Percentiles rank a stretch among this genome's conserved stretches.
These are phyloP conservation scores for Yamadazyma sp. DNA, from an alignment of 805 yeast genomes.

Conservation along the genomic window DNA sequence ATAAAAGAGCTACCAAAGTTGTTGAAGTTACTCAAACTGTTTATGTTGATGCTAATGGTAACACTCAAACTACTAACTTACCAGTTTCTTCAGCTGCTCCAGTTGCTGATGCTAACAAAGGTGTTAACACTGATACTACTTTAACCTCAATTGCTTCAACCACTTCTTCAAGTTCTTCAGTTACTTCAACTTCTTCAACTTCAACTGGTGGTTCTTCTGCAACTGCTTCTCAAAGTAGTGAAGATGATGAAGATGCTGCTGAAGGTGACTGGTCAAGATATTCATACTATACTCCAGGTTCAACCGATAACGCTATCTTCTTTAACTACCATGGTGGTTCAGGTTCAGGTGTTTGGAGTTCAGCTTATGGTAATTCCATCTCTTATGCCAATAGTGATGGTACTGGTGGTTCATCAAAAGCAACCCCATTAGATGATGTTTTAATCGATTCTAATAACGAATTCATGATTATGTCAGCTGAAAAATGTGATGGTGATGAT, in stretches of 20 bases:
- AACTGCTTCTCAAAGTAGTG: constrained; percentile 34
- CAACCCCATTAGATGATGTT: constrained; percentile 67
- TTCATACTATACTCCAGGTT: constrained; percentile 73
- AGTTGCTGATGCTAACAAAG: constrained; percentile 11
- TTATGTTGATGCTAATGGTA: constrained; percentile 59
- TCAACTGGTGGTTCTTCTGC: constrained; percentile 20
- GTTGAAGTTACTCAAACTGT: constrained; percentile 80
- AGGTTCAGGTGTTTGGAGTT: constrained; percentile 86
- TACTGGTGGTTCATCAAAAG: constrained; percentile 62
- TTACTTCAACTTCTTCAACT: constrained; percentile 20
- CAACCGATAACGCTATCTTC: constrained; percentile 71
- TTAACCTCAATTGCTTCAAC: constrained; percentile 17
- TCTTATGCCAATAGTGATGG: constrained; percentile 83
- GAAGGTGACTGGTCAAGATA: constrained; percentile 69
- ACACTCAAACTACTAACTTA: constrained; percentile 23
- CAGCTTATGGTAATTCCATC: constrained; percentile 87
- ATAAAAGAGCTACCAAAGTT: constrained; percentile 61
- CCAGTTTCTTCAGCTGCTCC: constrained; percentile 19
- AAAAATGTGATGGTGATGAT: constrained; percentile 47
- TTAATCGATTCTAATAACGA: constrained; percentile 73
- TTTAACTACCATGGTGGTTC: constrained; percentile 87
- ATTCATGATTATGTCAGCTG: constrained; percentile 75
- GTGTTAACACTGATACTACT: constrained; percentile 36
- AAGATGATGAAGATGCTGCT: constrained; percentile 33
- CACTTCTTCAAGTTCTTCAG: constrained; percentile 24